phyloP scores from a whole-genome alignment of 768 basidiomycete genomes.

The Hortiboletus campestris region DNA sequence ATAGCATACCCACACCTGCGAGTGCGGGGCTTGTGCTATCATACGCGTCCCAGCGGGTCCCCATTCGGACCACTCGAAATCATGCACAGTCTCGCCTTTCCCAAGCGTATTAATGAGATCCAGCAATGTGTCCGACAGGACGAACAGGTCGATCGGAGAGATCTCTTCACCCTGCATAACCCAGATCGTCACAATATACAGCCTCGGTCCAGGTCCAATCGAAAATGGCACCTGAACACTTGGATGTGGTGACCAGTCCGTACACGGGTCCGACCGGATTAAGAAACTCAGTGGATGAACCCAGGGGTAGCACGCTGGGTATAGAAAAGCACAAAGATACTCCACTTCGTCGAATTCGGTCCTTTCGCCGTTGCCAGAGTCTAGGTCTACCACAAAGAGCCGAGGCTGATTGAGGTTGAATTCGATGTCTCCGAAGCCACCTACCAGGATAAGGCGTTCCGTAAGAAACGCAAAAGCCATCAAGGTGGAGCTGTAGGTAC shows the following conservation, averaged over 20 bases:
- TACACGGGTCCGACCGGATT: conserved; percentile 56
- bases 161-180: conserved; percentile 30
- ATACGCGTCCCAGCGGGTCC: conserved; percentile 48
- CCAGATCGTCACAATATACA: conserved; percentile 49
- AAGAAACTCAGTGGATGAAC: conserved; percentile 35
- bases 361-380: conserved; percentile 28
- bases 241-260: conserved; percentile 40
- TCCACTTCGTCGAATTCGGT: conserved; percentile 31
- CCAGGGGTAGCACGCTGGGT: conserved; percentile 35
- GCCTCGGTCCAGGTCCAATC: conserved; percentile 38
- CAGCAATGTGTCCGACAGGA: conserved; percentile 40
- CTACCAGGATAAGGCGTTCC: conserved; percentile 39
- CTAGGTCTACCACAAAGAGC: conserved; percentile 43
- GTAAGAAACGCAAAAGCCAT: conserved; percentile 44
- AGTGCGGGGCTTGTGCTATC: conserved; percentile 35
- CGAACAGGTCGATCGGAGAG: conserved; percentile 40
- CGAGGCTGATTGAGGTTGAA: conserved; percentile 23
- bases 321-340: conserved; percentile 40
- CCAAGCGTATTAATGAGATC: conserved; percentile 20
- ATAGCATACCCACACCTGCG: conserved; percentile 57
- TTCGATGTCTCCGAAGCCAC: conserved; percentile 23
- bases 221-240: conserved; percentile 46
- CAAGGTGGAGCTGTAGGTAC: conserved; percentile 33
- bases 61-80: conserved; percentile 52
- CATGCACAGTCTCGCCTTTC: conserved; percentile 13